Percentiles rank a stretch among this genome's conserved stretches.
Conservation (phyloP, 441 rosid species). For the Pelargonium citronellum region DNA sequence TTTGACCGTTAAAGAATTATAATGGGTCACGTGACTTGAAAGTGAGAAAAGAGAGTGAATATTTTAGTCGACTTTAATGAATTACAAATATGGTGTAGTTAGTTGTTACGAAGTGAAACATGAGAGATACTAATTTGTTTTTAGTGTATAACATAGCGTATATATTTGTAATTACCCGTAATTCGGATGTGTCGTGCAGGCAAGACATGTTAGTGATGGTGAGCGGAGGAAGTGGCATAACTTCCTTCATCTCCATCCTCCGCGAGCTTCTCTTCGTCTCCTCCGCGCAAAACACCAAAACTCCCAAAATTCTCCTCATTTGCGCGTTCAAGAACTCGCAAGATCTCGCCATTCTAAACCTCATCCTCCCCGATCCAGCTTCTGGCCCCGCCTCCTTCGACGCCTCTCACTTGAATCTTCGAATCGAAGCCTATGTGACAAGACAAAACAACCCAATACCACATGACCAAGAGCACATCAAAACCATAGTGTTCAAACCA, state of each 20-base stretch:
- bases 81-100: too few relatives aligned
- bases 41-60: too few relatives aligned
- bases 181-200: constrained; percentile 23
- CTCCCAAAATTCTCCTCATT: constrained; percentile 50
- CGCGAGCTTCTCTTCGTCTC: constrained; percentile 51
- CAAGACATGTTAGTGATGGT: constrained; percentile 73
- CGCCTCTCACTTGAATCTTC: constrained; percentile 40
- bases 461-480: constrained; percentile 18
- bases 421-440: constrained; percentile 66
- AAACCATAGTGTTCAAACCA: constrained; percentile 52
- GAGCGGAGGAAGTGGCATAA: constrained; percentile 96
- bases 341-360: constrained; percentile 69
- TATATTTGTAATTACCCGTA: too few relatives aligned
- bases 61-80: too few relatives aligned
- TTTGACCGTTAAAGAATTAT: too few relatives aligned
- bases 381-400: constrained; percentile 24
- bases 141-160: too few relatives aligned
- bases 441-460: constrained; percentile 38
- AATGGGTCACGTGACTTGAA: too few relatives aligned
- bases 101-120: too few relatives aligned
- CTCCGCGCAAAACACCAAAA: constrained; percentile 30
- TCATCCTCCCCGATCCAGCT: constrained; percentile 54
- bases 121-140: too few relatives aligned
- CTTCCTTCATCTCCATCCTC: constrained; percentile 69
- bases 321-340: constrained; percentile 65